Conservation (phyloP, 495 filamentous ascomycete genomes). For the Chaetomium fimeti region DNA sequence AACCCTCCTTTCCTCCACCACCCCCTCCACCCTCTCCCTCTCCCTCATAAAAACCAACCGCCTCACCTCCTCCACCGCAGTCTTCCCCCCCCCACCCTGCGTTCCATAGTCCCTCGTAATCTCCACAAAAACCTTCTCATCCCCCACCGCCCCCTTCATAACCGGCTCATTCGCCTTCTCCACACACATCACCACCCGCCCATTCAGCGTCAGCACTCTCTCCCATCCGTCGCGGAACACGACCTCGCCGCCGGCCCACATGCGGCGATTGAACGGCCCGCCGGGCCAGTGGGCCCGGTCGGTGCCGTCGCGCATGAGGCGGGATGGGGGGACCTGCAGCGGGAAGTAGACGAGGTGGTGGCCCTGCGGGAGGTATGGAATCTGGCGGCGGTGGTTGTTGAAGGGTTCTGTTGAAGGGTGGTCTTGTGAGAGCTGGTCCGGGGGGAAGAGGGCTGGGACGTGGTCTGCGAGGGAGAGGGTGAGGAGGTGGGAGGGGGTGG, state of each 20-base stretch:
- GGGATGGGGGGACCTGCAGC: constrained; percentile 50
- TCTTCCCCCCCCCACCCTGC: neutral
- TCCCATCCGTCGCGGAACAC: constrained; percentile 29
- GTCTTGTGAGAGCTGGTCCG: neutral
- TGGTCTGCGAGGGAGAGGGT: constrained; percentile 60
- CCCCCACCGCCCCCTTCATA: constrained; percentile 39
- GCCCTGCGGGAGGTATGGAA: constrained; percentile 52
- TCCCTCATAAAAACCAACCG: constrained; percentile 43
- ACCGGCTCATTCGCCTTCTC: constrained; percentile 59
- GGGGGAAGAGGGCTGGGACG: constrained; percentile 39
- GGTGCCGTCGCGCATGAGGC: constrained; percentile 67
- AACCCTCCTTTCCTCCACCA: constrained; percentile 21
- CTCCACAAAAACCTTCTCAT: constrained; percentile 47
- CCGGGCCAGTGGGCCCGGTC: constrained; percentile 68
- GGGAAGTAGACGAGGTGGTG: constrained; percentile 77
- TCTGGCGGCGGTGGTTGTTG: neutral
- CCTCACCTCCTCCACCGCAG: constrained; percentile 37
- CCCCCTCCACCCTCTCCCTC: constrained; percentile 20
- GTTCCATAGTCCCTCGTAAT: constrained; percentile 38
- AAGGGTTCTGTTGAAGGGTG: neutral
- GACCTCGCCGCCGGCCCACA: constrained; percentile 75
- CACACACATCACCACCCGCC: constrained; percentile 54
- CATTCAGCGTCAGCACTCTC: constrained; percentile 45
- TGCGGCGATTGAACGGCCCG: constrained; percentile 61
- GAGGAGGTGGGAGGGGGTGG: constrained; percentile 64